A percentile compares a stretch with the other conserved stretches of the same genome.
Evolutionary conservation across 2,329 filamentous ascomycete species (phyloP).

Genomic region (Ophiocordyceps robertsii): DNA sequence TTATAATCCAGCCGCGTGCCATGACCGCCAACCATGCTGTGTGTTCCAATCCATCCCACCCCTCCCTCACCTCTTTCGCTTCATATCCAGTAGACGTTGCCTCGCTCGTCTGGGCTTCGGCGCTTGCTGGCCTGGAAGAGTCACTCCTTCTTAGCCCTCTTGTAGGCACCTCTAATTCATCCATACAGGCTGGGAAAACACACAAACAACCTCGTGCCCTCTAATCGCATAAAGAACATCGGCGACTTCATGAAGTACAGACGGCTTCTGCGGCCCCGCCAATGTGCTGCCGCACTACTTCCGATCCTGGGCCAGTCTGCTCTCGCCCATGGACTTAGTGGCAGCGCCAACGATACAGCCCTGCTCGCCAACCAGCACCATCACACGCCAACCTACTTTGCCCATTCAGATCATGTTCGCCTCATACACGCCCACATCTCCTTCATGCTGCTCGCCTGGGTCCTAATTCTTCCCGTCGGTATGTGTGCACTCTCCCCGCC

Average conservation of each 20-base stretch:
- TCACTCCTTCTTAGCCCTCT: too few species aligned
- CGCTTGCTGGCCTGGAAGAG: too few species aligned
- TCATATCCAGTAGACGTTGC: too few species aligned
- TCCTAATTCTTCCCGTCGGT: conserved; percentile 60
- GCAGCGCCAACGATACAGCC: not conserved
- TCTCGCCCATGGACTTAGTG: not conserved
- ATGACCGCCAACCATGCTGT: too few species aligned
- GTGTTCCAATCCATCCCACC: too few species aligned
- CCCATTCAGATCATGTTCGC: conserved; percentile 34
- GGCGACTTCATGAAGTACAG: not conserved
- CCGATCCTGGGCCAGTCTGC: not conserved
- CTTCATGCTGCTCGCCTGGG: conserved; percentile 60
- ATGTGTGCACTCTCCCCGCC: conserved; percentile 18
- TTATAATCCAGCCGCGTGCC: too few species aligned
- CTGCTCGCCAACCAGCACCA: conserved; percentile 15
- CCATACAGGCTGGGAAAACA: too few species aligned
- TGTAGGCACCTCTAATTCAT: too few species aligned
- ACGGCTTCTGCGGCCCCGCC: not conserved
- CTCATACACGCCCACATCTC: conserved; percentile 57
- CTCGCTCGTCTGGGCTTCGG: too few species aligned
- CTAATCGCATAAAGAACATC: not conserved
- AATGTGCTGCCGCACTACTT: not conserved
- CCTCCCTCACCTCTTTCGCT: too few species aligned
- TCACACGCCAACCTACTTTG: conserved; percentile 42
- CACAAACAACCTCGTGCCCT: not conserved